Evolutionary conservation across 2,329 filamentous ascomycete genomes (phyloP), one percentile per base, ranked within the genome.

Genomic region (Aspergillus niger): DNA sequence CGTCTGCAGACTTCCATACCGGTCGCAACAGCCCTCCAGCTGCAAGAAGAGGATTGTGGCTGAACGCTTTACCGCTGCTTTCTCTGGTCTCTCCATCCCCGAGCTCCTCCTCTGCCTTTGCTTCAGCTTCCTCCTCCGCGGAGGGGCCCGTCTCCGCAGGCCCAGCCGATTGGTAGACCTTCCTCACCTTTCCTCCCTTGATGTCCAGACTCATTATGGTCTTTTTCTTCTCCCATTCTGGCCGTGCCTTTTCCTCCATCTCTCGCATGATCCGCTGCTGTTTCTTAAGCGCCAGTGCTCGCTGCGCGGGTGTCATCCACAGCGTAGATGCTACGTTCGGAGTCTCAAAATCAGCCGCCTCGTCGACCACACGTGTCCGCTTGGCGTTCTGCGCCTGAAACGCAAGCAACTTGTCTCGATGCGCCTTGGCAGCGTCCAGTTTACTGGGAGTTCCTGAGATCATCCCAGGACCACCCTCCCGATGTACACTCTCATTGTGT

Each of bases 351-450:
- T 91, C 89, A 1, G 88, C 86, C 0, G 92, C 92, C 77, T 97
- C 92, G 69, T 97, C 93, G 39, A 92, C 86, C 15, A 97, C 89
- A 15, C 88, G 91, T 1, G 93, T 97, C 47, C 93, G 83, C 61
- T 86, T 85, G 0, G 92, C 91, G 66, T 96, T 97, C 69, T 96
- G 89, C 1, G 91, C 88, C 74, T 97, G 93, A 73, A 92, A 97
- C 1, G 82, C 83, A 10, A 97, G 83, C 1, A 97, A 82, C 69
- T 85, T 91, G 73, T 97, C 92, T 15, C 92, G 83, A 69, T 97
- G 92, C 65, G 89, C 87, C 58, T 88, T 86, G 1, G 92, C 92
- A 64, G 86, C 88, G 22, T 83, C 82, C 47, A 90, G 83, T 8
- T 87, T 89, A 47, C 86, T 85, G 28, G 66, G 65, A 11, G 69